These are phyloP conservation scores for Kodamaea sp. DNA, from an alignment of 1,139 yeast genomes.

Conservation along the genomic window DNA sequence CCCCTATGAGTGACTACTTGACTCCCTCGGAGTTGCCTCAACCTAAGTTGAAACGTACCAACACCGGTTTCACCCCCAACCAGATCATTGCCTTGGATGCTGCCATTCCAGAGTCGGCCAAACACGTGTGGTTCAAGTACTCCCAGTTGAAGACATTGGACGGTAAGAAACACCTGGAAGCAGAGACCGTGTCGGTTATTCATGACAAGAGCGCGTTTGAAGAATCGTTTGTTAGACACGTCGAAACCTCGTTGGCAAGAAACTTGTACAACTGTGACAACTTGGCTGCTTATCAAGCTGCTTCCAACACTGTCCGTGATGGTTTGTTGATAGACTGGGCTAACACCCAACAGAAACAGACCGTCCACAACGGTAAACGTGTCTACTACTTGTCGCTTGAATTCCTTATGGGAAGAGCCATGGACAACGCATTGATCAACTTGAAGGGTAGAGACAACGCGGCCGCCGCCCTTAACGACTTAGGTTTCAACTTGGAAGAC, in stretches of 20 bases:
- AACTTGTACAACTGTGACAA: constrained; percentile 90
- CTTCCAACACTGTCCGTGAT: constrained; percentile 78
- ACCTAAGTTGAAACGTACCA: constrained; percentile 62
- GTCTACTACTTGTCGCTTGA: constrained; percentile 86
- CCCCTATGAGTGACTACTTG: constrained; percentile 39
- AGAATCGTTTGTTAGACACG: constrained; percentile 73
- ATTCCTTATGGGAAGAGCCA: constrained; percentile 92
- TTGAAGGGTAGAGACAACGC: constrained; percentile 56
- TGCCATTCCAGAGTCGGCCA: constrained; percentile 74
- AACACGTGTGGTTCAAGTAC: constrained; percentile 75
- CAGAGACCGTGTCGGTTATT: constrained; percentile 23
- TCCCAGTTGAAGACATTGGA: constrained; percentile 38
- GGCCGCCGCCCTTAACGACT: constrained; percentile 58
- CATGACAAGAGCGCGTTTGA: constrained; percentile 57
- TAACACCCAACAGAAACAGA: constrained; percentile 87
- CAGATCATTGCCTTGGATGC: constrained; percentile 84
- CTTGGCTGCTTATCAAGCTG: constrained; percentile 90
- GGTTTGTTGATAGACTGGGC: constrained; percentile 87
- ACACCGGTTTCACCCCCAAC: constrained; percentile 89
- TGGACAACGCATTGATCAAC: constrained; percentile 91
- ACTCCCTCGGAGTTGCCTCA: constrained; percentile 46
- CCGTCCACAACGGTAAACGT: constrained; percentile 81
- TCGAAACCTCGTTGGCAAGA: constrained; percentile 86
- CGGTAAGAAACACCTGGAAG: constrained; percentile 26
- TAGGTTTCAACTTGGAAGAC: constrained; percentile 89